Base-by-base conservation (phyloP, 768 basidiomycete genomes). In the Rhodotorula diobovata region DNA sequence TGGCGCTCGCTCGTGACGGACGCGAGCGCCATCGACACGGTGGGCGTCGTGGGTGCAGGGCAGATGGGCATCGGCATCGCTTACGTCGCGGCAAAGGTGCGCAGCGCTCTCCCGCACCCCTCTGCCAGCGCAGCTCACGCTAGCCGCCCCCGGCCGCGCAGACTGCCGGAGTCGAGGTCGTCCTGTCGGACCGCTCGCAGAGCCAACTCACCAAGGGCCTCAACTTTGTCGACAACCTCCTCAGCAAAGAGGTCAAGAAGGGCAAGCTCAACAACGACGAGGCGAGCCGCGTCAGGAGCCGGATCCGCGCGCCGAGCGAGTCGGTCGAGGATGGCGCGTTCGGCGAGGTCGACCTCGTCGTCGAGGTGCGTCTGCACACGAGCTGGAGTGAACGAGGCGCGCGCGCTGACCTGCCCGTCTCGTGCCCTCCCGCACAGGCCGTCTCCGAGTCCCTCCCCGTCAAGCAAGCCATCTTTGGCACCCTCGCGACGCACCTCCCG, bases 241-340 rank as follows among this genome's bases (percentile, higher is more conserved):
- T 98, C 32, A 86, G 84, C n/a, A 93, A 94, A 81, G 94, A 97
- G 74, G 88, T 94, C 28, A 81, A 85, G 48, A 97, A 96, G 81
- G 91, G 89, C 9, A 85, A 87, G 54, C 82, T 96, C 18, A 84
- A 62, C 20, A 80, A 83, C 45, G 84, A 86, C 41, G 86, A 90
- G 18, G 90, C 90, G 0, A 87, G 88, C 56, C 89, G 89, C 63
- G 89, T 90, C 2, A 82, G 85, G 65, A 87, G 85, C 30, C 83
- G 89, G 56, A 82, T 98, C 34, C 83, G 79, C 16, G 83, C 88
- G 18, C 85, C 90, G 8, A 83, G 84, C n/a, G 74, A 50, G 43
- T 21, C 46, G 34, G 81, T 83, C 12, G 77, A 81, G 35, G 86
- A 84, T 6, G 74, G 91, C 34, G 81, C 83, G 55, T 87, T 83